These are phyloP conservation scores for Leishmania tropica DNA, from an alignment of 208 protist species.

Conservation along the genomic window DNA sequence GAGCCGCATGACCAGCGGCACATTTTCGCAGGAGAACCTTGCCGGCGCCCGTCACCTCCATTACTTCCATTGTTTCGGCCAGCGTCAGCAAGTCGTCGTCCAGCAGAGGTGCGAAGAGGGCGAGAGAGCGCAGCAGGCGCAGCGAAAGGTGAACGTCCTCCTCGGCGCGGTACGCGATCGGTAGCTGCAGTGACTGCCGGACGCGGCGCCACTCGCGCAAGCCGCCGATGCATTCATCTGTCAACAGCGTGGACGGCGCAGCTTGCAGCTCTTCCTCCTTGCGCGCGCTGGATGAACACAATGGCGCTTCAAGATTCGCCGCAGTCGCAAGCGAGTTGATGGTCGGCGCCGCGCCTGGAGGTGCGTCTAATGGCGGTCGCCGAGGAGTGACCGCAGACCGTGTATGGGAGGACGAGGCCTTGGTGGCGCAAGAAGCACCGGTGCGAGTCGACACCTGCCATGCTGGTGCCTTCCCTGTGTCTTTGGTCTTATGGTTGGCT, in stretches of 20 bases:
- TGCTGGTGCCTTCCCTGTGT: neutral
- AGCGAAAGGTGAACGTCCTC: conserved; percentile 48
- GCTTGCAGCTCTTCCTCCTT: neutral
- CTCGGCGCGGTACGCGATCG: conserved; percentile 59
- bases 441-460: neutral
- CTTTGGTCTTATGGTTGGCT: neutral
- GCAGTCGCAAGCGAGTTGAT: neutral
- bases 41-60: conserved; percentile 19
- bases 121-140: conserved; percentile 48
- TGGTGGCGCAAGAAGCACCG: neutral
- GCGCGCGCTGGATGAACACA: too few species aligned
- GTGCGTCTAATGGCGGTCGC: neutral
- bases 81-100: conserved; percentile 67
- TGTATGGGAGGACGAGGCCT: neutral
- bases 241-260: neutral
- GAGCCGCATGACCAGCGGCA: neutral
- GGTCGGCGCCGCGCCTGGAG: neutral
- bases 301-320: neutral
- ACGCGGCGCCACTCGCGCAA: conserved; percentile 48
- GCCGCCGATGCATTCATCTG: neutral
- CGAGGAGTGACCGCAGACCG: neutral
- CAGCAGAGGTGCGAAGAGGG: conserved; percentile 39
- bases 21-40: conserved; percentile 31
- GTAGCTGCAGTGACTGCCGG: conserved; percentile 53
- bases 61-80: conserved; percentile 49